Evolutionary conservation across 345 rosid species (phyloP).

Genomic region (Eucalyptus marginata): DNA sequence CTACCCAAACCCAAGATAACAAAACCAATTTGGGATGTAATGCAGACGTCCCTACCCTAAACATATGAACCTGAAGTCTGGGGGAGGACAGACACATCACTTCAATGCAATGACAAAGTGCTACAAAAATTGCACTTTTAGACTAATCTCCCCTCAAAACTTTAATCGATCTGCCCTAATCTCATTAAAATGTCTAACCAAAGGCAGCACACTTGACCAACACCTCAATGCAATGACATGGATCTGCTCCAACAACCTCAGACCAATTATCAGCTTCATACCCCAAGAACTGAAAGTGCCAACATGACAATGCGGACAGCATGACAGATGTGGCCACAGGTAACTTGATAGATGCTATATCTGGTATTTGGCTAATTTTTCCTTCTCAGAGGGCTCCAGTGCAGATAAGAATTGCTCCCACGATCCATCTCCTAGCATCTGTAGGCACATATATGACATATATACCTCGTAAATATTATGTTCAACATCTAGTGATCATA

Average conservation of each 20-base stretch:
- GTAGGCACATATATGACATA: constrained; percentile 1
- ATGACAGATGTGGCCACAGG: background rate
- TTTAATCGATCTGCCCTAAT: background rate
- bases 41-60: background rate
- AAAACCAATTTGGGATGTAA: background rate
- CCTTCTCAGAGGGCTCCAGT: constrained; percentile 79
- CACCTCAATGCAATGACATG: background rate
- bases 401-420: constrained; percentile 89
- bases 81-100: background rate
- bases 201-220: background rate
- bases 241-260: background rate
- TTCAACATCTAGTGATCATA: background rate
- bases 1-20: background rate
- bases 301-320: background rate
- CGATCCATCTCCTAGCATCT: constrained; percentile 81
- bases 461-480: background rate
- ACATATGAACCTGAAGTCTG: background rate
- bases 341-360: constrained; percentile 17
- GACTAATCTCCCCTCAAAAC: background rate
- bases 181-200: background rate
- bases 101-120: background rate
- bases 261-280: background rate
- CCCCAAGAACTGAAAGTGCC: background rate
- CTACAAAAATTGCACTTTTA: background rate
- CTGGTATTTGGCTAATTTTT: constrained; percentile 73